Evolutionary conservation across 2,329 filamentous ascomycete species (phyloP).

Genomic region (Knoxdaviesia proteae): DNA sequence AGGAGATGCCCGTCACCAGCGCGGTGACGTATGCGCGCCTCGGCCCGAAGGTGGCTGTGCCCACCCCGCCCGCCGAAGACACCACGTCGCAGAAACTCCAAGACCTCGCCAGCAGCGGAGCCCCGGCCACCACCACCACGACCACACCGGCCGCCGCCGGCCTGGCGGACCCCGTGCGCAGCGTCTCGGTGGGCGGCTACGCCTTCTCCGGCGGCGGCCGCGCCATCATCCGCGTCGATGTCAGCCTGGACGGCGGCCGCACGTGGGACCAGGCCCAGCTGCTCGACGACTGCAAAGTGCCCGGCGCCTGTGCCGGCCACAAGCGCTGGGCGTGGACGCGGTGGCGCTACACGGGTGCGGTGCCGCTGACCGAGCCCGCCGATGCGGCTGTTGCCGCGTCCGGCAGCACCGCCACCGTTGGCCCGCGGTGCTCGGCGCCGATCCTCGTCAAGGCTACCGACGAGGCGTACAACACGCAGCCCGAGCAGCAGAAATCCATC

Average conservation of each 20-base stretch:
- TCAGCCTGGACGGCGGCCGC: conserved; percentile 40
- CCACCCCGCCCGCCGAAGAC: conserved; percentile 9
- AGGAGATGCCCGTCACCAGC: conserved; percentile 47
- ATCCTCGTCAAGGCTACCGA: conserved; percentile 47
- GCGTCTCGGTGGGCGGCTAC: conserved; percentile 33
- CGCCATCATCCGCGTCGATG: conserved; percentile 44
- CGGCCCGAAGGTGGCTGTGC: conserved; percentile 11
- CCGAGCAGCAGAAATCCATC: conserved; percentile 35
- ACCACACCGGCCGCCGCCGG: conserved; percentile 3
- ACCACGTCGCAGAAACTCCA: not conserved
- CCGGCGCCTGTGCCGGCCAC: conserved; percentile 13
- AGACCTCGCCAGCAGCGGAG: too few species aligned
- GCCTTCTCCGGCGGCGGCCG: conserved; percentile 48
- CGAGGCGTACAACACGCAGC: conserved; percentile 45
- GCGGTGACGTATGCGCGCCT: conserved; percentile 31
- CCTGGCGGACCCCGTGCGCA: conserved; percentile 4
- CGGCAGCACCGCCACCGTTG: not conserved
- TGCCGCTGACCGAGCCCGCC: conserved; percentile 13
- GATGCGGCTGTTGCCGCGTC: not conserved
- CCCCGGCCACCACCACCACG: not conserved
- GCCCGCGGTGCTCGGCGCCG: conserved; percentile 18
- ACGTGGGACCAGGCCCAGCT: conserved; percentile 44
- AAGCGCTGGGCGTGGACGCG: conserved; percentile 40
- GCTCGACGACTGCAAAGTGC: conserved; percentile 23
- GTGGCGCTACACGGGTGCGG: conserved; percentile 33